Conservation (phyloP, 208 protist species). For the Porcisia deanei region DNA sequence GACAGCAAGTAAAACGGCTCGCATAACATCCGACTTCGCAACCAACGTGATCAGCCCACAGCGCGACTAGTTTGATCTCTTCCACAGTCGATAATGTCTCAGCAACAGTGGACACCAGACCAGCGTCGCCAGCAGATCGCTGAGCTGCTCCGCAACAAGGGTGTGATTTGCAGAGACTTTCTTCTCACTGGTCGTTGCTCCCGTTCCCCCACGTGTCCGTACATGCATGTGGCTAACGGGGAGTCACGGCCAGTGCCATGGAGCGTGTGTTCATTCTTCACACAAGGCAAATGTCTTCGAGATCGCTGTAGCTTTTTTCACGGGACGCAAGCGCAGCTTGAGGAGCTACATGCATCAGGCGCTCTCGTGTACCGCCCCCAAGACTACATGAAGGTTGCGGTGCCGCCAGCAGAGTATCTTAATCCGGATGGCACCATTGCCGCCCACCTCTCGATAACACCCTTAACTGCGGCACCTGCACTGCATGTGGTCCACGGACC, state of each 20-base stretch:
- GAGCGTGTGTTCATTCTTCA: conserved; percentile 72
- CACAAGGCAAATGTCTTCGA: conserved; percentile 63
- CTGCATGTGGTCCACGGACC: conserved; percentile 22
- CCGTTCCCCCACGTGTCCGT: conserved; percentile 53
- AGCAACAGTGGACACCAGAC: conserved; percentile 22
- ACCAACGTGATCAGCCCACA: too few relatives aligned
- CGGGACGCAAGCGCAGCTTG: conserved; percentile 60
- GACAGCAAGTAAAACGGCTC: neutral
- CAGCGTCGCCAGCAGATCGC: conserved; percentile 49
- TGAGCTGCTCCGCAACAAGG: conserved; percentile 78
- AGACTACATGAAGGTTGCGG: conserved; percentile 72
- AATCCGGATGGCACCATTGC: conserved; percentile 35
- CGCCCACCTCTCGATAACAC: conserved; percentile 15
- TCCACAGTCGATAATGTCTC: neutral
- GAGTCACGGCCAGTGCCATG: conserved; percentile 61
- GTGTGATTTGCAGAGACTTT: conserved; percentile 66
- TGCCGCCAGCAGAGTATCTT: conserved; percentile 52
- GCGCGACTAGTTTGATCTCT: neutral
- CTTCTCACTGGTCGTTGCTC: conserved; percentile 41
- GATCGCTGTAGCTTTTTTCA: conserved; percentile 81
- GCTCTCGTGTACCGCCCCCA: conserved; percentile 57
- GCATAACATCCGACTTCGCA: too few relatives aligned
- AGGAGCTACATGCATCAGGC: conserved; percentile 43
- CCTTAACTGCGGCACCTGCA: neutral
- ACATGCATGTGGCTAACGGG: conserved; percentile 74